A percentile compares a stretch with the other conserved stretches of the same genome.
phyloP scores from a whole-genome alignment of 1,284 basidiomycete genomes.

The Ustilago xerochloae region DNA sequence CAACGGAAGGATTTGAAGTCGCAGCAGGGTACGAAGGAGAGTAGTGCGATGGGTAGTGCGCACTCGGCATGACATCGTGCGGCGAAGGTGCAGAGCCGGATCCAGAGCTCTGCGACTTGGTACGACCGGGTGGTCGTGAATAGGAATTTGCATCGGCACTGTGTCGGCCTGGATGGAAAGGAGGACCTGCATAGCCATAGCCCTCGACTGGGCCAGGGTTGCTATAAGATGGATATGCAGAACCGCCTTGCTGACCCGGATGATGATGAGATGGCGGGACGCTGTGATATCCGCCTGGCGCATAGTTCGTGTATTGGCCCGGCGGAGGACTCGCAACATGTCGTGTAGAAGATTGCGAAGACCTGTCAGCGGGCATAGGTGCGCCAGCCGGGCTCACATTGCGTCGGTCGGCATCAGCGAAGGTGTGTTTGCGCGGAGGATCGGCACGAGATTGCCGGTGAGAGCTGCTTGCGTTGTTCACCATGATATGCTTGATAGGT shows the following conservation, averaged over 20 bases:
- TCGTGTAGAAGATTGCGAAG: conserved; percentile 3
- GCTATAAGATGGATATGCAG: conserved; percentile 10
- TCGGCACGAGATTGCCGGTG: conserved; percentile 22
- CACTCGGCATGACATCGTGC: conserved; percentile 15
- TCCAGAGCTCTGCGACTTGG: conserved; percentile 30
- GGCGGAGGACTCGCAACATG: conserved; percentile 22
- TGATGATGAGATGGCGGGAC: conserved; percentile 10
- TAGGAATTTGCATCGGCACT: conserved; percentile 13
- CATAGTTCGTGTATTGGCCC: conserved; percentile 8
- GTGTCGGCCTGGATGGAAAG: conserved; percentile 10
- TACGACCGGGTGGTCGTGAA: conserved; percentile 14
- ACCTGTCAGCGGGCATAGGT: neutral
- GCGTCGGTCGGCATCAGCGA: conserved; percentile 24
- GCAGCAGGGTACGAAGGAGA: conserved; percentile 26
- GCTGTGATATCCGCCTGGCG: conserved; percentile 17
- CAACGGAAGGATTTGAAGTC: conserved; percentile 19
- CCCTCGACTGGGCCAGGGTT: neutral
- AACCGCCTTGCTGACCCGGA: conserved; percentile 4
- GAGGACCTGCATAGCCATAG: conserved; percentile 12
- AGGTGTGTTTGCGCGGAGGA: conserved; percentile 11
- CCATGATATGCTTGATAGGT: conserved; percentile 9
- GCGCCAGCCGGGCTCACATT: conserved; percentile 3
- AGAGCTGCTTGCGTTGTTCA: conserved; percentile 15
- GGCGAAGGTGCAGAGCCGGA: conserved; percentile 8
- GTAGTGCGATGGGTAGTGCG: conserved; percentile 19